Conservation (phyloP, 805 yeast genomes). For the Wickerhamiella musiphila region DNA sequence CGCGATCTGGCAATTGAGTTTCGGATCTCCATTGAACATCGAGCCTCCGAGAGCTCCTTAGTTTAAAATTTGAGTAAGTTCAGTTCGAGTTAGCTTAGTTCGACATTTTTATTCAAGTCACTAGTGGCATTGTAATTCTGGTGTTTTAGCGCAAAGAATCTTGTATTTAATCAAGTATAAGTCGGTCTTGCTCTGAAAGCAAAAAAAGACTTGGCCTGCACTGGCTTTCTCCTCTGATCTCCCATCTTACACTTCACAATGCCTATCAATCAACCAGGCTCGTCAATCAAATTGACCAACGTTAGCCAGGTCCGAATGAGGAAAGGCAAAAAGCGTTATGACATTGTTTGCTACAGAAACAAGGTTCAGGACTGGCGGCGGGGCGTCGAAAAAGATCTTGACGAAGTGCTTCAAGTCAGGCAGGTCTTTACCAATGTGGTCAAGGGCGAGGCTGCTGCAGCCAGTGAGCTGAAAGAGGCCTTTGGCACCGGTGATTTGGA, state of each 20-base stretch:
- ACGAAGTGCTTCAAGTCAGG: slow-evolving; percentile 92
- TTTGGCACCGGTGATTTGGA: slow-evolving; percentile 68
- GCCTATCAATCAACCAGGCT: slow-evolving; percentile 72
- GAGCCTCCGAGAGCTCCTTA: too few relatives aligned
- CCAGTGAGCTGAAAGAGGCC: slow-evolving; percentile 56
- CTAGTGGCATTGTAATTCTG: too few relatives aligned
- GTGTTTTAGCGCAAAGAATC: too few relatives aligned
- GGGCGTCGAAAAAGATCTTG: slow-evolving; percentile 78
- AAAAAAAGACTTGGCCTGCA: slow-evolving; percentile 5
- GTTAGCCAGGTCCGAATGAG: slow-evolving; percentile 85
- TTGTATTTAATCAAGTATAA: too few relatives aligned
- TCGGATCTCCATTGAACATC: neutral
- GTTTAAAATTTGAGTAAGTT: too few relatives aligned
- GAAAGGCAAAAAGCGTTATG: slow-evolving; percentile 78
- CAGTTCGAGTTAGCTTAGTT: too few relatives aligned
- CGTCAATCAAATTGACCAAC: slow-evolving; percentile 80
- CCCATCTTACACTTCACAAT: slow-evolving; percentile 15
- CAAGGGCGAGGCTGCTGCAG: slow-evolving; percentile 82
- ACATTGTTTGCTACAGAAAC: slow-evolving; percentile 90
- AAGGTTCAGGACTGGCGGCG: slow-evolving; percentile 91
- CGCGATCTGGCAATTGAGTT: neutral
- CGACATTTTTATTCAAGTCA: too few relatives aligned
- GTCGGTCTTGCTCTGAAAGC: too few relatives aligned
- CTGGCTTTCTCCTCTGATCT: too few relatives aligned
- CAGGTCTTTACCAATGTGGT: slow-evolving; percentile 86